phyloP scores from a whole-genome alignment of 1,139 yeast species.

The Candida glucosophila region DNA sequence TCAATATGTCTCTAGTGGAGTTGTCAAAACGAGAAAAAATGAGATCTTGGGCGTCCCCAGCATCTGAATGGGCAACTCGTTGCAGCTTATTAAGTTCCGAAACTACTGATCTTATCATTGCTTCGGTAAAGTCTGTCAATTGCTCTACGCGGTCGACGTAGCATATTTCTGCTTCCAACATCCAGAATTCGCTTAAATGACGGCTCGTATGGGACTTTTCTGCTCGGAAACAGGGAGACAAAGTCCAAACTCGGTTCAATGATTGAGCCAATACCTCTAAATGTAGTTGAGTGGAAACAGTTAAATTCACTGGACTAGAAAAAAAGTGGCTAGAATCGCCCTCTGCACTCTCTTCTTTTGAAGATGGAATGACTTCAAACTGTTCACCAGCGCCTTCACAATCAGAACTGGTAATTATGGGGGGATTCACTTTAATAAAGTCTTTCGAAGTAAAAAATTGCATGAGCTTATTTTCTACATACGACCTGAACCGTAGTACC shows the following conservation, averaged over 20 bases:
- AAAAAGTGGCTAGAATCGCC: slow-evolving; percentile 38
- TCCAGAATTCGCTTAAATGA: slow-evolving; percentile 94
- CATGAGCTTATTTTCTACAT: slow-evolving; percentile 45
- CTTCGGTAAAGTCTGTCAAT: slow-evolving; percentile 59
- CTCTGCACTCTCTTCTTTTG: slow-evolving; percentile 5
- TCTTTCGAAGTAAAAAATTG: slow-evolving; percentile 45
- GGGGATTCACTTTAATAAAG: slow-evolving; percentile 75
- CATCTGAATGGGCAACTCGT: slow-evolving; percentile 7
- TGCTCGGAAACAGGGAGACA: slow-evolving; percentile 90
- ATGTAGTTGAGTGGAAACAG: slow-evolving; percentile 91
- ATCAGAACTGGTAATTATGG: slow-evolving; percentile 79
- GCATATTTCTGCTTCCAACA: slow-evolving; percentile 88
- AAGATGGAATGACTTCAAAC: slow-evolving; percentile 43
- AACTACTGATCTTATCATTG: slow-evolving; percentile 55
- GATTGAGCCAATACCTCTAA: slow-evolving; percentile 75
- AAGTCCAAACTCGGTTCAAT: slow-evolving; percentile 75
- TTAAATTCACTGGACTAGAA: slow-evolving; percentile 59
- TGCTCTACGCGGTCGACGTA: slow-evolving; percentile 52
- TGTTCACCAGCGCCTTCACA: slow-evolving; percentile 98
- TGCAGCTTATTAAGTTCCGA: slow-evolving; percentile 14
- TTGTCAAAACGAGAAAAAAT: slow-evolving; percentile 27
- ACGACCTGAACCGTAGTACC: slow-evolving; percentile 64
- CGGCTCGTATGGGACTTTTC: slow-evolving; percentile 87
- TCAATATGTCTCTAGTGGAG: slow-evolving; percentile 19
- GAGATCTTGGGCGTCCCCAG: slow-evolving; percentile 33